Evolutionary conservation across 306 rosid species (phyloP).

Genomic region (Inga leiocalycina): DNA sequence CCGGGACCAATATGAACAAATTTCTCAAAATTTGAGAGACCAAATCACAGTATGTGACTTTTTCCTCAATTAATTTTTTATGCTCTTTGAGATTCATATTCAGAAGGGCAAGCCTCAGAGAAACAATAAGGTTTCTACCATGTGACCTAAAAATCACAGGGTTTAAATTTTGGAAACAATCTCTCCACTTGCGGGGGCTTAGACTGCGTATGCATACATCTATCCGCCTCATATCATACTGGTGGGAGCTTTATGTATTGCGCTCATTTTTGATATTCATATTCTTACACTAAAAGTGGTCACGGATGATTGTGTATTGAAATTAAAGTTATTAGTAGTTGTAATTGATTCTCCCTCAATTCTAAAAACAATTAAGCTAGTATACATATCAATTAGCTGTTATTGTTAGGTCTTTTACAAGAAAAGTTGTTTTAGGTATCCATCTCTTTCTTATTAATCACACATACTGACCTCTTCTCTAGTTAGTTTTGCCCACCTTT

Average conservation of each 20-base stretch:
- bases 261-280: too few species aligned
- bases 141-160: too few species aligned
- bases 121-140: too few species aligned
- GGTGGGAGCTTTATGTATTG: too few species aligned
- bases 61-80: neutral
- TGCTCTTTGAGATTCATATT: neutral
- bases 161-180: too few species aligned
- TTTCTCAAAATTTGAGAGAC: neutral
- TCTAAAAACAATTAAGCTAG: neutral
- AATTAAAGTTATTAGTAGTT: neutral
- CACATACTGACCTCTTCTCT: neutral
- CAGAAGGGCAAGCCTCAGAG: too few species aligned
- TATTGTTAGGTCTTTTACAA: neutral
- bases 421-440: neutral
- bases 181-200: rapidly evolving
- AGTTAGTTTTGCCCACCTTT: neutral
- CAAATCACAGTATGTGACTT: neutral
- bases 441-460: neutral
- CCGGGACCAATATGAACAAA: neutral
- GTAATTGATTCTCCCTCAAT: neutral
- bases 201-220: too few species aligned
- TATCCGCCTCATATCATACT: too few species aligned
- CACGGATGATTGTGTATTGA: neutral
- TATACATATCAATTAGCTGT: neutral
- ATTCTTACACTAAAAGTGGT: neutral